Base-by-base conservation (phyloP, 768 basidiomycete species). In the Auricularia sp. region DNA sequence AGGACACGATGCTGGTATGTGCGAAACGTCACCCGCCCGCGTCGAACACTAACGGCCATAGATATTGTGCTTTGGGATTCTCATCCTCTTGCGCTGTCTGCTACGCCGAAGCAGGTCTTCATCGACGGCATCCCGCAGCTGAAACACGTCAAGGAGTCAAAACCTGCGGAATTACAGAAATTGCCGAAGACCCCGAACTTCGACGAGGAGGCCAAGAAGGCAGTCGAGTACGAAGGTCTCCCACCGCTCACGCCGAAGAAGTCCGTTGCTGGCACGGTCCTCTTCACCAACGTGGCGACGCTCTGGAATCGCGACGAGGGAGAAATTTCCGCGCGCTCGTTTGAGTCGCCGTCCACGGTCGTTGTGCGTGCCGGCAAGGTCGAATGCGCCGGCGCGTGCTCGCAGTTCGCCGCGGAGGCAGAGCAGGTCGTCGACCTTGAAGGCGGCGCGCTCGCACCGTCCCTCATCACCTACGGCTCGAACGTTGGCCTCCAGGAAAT, bases 51-150 rank as follows among this genome's bases (percentile, higher is more conserved):
- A 36, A 4, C 29, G 29, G 3, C 11, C 0, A 1, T 61, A 64
- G 67, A 77, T 67, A 29, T 75, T 33, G 75, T 77, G 35, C 71
- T 76, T 4, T 64, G 64, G 64, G 64, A 64, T 44, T 39, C 59
- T 1, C 76, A 77, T 69, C 78, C 78, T 1, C 71, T 79, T 21
- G 62, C 70, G 2, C 68, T 78, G 34, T 76, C 76, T 18, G 76
- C 78, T 0, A 77, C 77, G 0, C 79, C 78, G 0, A 70, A 71
- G 23, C 77, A 79, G 64, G 76, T 76, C 10, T 77, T 73, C 64
- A 78, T 79, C 66, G 79, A 80, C 65, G 78, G 77, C 2, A 78
- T 79, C 63, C 65, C 75, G 0, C 79, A 80, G 64, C 43, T 65
- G 5, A 43, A 54, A n/a, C 39, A 54, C 39, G 63, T 65, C 12